Evolutionary conservation across 768 basidiomycete species (phyloP).

Genomic region (Pleurotus tuoliensis): DNA sequence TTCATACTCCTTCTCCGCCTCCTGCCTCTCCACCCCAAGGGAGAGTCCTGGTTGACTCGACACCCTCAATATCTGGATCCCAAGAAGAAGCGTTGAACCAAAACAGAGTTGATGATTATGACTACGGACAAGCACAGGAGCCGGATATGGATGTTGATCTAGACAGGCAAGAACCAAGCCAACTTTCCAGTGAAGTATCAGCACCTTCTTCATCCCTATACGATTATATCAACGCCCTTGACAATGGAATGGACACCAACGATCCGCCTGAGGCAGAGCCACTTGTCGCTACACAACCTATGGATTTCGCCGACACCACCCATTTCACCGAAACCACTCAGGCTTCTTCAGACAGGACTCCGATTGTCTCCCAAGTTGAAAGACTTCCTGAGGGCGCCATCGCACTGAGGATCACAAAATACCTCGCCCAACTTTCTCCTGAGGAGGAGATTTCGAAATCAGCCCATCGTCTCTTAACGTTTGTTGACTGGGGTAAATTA

Average conservation of each 20-base stretch:
- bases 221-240: not conserved
- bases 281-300: not conserved
- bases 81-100: conserved; percentile 21
- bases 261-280: not conserved
- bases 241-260: too few species aligned
- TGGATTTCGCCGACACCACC: too few species aligned
- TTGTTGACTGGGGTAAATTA: too few species aligned
- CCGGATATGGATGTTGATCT: not conserved
- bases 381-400: too few species aligned
- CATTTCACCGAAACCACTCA: too few species aligned
- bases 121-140: not conserved
- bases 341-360: too few species aligned
- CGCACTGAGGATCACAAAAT: too few species aligned
- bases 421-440: too few species aligned
- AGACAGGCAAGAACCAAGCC: not conserved
- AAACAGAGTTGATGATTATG: not conserved
- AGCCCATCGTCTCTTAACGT: too few species aligned
- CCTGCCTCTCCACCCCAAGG: conserved; percentile 13
- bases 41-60: conserved; percentile 45
- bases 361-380: too few species aligned
- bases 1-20: conserved; percentile 4
- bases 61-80: conserved; percentile 46
- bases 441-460: too few species aligned
- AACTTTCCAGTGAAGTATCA: not conserved
- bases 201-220: not conserved